phyloP scores from a whole-genome alignment of 768 basidiomycete species.

The Amanita pallidorosea region DNA sequence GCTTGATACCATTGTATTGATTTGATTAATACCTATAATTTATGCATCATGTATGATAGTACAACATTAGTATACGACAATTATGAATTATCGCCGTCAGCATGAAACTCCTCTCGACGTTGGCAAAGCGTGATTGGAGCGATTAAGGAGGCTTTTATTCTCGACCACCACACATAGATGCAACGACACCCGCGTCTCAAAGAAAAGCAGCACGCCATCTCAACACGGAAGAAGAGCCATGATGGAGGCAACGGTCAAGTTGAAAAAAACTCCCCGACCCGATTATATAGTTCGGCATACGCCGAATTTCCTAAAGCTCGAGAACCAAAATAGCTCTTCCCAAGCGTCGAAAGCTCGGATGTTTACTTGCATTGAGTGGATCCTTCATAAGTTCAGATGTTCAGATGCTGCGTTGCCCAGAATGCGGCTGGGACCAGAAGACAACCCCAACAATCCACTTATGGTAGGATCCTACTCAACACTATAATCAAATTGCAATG shows the following conservation, averaged over 20 bases:
- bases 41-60: background rate
- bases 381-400: conserved; percentile 8
- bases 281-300: conserved; percentile 10
- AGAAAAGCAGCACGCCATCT: conserved; percentile 49
- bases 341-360: background rate
- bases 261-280: conserved; percentile 6
- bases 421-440: conserved; percentile 53
- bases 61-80: background rate
- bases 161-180: conserved; percentile 31
- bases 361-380: background rate
- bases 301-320: conserved; percentile 5
- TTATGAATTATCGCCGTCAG: conserved; percentile 46
- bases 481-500: background rate
- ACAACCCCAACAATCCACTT: conserved; percentile 39
- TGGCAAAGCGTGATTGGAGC: conserved; percentile 57
- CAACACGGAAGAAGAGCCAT: conserved; percentile 26
- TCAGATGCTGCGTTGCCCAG: conserved; percentile 34
- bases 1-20: background rate
- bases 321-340: background rate
- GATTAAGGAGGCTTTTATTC: conserved; percentile 69
- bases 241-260: conserved; percentile 20
- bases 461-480: conserved; percentile 39
- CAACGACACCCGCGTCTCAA: conserved; percentile 33
- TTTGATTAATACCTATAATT: background rate
- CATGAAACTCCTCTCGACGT: conserved; percentile 87